Evolutionary conservation across 805 yeast species (phyloP).

Genomic region (Ogataea pilisensis): DNA sequence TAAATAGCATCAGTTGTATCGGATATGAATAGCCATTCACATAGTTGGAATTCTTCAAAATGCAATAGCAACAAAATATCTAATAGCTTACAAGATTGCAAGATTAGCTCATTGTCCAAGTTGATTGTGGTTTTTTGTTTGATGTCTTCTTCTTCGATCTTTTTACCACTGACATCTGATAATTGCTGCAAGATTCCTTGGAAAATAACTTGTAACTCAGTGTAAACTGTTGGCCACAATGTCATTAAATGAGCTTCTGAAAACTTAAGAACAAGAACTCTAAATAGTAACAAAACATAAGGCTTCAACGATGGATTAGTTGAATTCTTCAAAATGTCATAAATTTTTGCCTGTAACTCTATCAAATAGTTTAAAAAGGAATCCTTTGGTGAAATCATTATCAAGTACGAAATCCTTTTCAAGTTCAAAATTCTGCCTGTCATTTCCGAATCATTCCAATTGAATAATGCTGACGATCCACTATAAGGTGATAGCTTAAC

Average conservation of each 20-base stretch:
- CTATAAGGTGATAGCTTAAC: conserved; percentile 45
- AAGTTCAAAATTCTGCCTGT: conserved; percentile 37
- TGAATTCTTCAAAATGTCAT: conserved; percentile 28
- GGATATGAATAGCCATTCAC: conserved; percentile 83
- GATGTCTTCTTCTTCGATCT: conserved; percentile 10
- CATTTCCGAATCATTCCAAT: conserved; percentile 33
- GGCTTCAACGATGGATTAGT: conserved; percentile 31
- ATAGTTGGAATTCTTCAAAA: conserved; percentile 69
- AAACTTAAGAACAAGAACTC: conserved; percentile 62
- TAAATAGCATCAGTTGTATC: conserved; percentile 41
- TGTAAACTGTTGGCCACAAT: conserved; percentile 65
- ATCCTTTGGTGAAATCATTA: conserved; percentile 60
- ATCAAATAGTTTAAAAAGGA: conserved; percentile 48
- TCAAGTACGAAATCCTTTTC: conserved; percentile 58
- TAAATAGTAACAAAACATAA: conserved; percentile 52
- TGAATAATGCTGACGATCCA: conserved; percentile 46
- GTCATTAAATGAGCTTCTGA: conserved; percentile 61
- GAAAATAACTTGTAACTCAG: conserved; percentile 54
- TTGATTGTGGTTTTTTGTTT: conserved; percentile 23
- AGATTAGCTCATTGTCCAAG: conserved; percentile 38
- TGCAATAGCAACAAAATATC: conserved; percentile 68
- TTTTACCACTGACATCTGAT: conserved; percentile 9
- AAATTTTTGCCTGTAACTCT: conserved; percentile 35
- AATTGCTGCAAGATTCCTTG: conserved; percentile 29
- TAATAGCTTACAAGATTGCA: conserved; percentile 70